Conservation (phyloP, 805 yeast genomes). For the Phaffomyces thermotolerans region DNA sequence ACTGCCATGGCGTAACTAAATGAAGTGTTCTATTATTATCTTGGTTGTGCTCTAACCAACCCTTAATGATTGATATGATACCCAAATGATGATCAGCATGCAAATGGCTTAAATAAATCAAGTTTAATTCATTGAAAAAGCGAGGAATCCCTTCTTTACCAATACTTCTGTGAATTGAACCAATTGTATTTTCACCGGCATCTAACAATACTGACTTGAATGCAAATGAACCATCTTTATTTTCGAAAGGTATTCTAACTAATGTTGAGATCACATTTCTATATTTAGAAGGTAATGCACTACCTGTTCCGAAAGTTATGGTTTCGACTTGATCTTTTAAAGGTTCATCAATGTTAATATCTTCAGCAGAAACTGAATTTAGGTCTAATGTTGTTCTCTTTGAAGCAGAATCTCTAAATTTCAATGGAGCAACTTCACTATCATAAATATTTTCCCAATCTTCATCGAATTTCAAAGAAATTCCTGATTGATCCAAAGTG, state of each 20-base stretch:
- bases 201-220: constrained; percentile 59
- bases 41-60: constrained; percentile 49
- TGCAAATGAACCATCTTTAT: constrained; percentile 13
- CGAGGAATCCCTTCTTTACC: constrained; percentile 36
- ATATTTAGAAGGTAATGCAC: constrained; percentile 78
- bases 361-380: constrained; percentile 16
- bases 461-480: constrained; percentile 6
- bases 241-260: constrained; percentile 54
- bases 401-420: constrained; percentile 4
- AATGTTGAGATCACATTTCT: constrained; percentile 82
- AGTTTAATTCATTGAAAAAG: constrained; percentile 51
- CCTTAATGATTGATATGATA: constrained; percentile 54
- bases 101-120: constrained; percentile 76
- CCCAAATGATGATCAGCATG: constrained; percentile 99
- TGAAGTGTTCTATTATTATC: constrained; percentile 38
- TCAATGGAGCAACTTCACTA: constrained; percentile 22
- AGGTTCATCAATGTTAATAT: constrained; percentile 6
- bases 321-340: constrained; percentile 54
- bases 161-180: constrained; percentile 57
- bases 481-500: constrained; percentile 8
- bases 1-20: constrained; percentile 72
- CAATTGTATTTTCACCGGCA: constrained; percentile 93
- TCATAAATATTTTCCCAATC: constrained; percentile 25
- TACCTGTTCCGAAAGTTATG: constrained; percentile 85
- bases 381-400: constrained; percentile 7